Evolutionary conservation across 768 basidiomycete genomes (phyloP).

Genomic region (Punctularia strigosozonata): DNA sequence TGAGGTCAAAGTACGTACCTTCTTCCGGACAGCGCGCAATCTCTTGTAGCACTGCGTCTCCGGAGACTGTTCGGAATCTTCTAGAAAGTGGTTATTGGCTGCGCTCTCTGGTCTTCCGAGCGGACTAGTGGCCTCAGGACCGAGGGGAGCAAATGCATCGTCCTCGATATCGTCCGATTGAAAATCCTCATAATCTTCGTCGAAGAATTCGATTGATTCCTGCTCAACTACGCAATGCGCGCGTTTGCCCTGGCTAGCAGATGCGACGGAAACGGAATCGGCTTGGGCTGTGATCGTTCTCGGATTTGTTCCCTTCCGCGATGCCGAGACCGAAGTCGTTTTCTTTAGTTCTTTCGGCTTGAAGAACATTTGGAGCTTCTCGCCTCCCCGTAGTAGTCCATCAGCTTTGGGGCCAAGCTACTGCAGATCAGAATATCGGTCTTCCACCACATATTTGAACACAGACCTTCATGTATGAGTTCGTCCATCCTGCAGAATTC

Average conservation of each 20-base stretch:
- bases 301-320: not conserved
- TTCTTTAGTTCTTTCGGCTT: not conserved
- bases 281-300: constrained; percentile 8
- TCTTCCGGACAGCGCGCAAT: constrained; percentile 5
- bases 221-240: constrained; percentile 18
- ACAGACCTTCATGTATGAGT: constrained; percentile 40
- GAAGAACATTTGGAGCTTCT: constrained; percentile 14
- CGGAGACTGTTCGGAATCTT: constrained; percentile 6
- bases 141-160: constrained; percentile 3
- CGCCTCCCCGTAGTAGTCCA: constrained; percentile 15
- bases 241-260: constrained; percentile 13
- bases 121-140: not conserved
- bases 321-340: not conserved
- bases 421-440: not conserved
- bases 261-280: constrained; percentile 10
- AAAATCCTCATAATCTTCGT: constrained; percentile 15
- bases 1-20: constrained; percentile 13
- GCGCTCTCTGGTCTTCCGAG: not conserved
- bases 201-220: constrained; percentile 23
- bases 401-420: constrained; percentile 25
- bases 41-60: not conserved
- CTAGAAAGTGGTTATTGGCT: constrained; percentile 7
- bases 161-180: constrained; percentile 2
- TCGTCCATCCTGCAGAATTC: constrained; percentile 35
- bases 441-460: not conserved